Evolutionary conservation across 495 filamentous ascomycete species (phyloP).

Genomic region (Corynascus novoguineensis): DNA sequence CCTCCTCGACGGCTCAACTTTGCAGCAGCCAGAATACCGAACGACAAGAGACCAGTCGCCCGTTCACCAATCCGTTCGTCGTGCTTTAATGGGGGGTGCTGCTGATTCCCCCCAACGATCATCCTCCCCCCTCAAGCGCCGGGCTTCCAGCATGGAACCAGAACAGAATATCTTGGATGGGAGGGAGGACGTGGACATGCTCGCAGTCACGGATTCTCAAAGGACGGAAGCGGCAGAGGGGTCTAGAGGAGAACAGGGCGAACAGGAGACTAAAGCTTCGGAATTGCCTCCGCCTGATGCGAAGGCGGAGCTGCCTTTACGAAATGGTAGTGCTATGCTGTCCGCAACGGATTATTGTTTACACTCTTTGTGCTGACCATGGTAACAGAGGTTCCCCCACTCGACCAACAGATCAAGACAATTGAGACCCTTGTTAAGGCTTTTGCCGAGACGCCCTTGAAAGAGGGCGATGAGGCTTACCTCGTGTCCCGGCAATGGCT

Average conservation of each 20-base stretch:
- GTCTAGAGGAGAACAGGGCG: constrained; percentile 3
- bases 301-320: constrained; percentile 20
- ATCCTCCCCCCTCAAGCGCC: constrained; percentile 51
- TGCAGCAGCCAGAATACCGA: constrained; percentile 16
- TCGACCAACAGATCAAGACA: constrained; percentile 71
- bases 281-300: background rate
- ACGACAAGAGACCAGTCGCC: constrained; percentile 37
- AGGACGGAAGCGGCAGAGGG: background rate
- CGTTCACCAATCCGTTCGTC: constrained; percentile 36
- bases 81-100: constrained; percentile 50
- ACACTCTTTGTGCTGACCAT: constrained; percentile 3
- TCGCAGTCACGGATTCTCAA: constrained; percentile 19
- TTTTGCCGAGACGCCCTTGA: constrained; percentile 45
- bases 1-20: constrained; percentile 28
- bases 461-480: constrained; percentile 69
- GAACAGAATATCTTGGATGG: constrained; percentile 28
- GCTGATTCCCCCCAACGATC: constrained; percentile 47
- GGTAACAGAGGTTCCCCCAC: constrained; percentile 42
- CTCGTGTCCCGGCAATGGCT: constrained; percentile 79
- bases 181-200: constrained; percentile 49
- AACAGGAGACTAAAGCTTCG: background rate
- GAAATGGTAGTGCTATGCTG: constrained; percentile 18
- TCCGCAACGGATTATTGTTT: background rate
- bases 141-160: constrained; percentile 50
- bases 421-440: constrained; percentile 59